Evolutionary conservation across 495 filamentous ascomycete species (phyloP).

Genomic region (Hypoxylon fuscum): DNA sequence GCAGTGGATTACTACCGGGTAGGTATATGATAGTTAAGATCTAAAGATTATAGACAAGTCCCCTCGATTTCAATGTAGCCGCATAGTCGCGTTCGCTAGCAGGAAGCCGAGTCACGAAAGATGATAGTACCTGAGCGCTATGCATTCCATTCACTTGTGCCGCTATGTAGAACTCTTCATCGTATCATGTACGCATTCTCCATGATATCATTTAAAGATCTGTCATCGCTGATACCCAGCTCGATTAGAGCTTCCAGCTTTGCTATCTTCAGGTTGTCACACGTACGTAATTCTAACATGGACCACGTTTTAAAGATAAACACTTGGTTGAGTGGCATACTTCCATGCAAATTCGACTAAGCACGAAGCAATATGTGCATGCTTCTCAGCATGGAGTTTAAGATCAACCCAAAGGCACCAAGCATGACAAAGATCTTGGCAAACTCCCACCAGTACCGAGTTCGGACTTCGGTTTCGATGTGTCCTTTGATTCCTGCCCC

Average conservation of each 20-base stretch:
- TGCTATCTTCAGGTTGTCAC: background rate
- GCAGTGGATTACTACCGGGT: too few species aligned
- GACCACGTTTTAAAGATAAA: background rate
- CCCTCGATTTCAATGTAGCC: too few species aligned
- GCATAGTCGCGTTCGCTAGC: background rate
- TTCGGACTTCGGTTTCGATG: slow-evolving; percentile 60
- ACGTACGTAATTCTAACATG: background rate
- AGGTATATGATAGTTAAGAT: too few species aligned
- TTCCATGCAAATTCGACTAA: background rate
- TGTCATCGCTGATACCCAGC: slow-evolving; percentile 5
- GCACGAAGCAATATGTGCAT: slow-evolving; percentile 16
- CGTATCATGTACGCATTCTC: slow-evolving; percentile 11
- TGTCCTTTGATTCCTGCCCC: slow-evolving; percentile 46
- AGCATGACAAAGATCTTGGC: slow-evolving; percentile 59
- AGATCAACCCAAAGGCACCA: slow-evolving; percentile 47
- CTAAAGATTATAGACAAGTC: too few species aligned
- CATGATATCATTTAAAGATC: slow-evolving; percentile 28
- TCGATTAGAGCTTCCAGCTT: background rate
- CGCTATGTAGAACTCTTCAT: slow-evolving; percentile 22
- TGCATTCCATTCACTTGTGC: slow-evolving; percentile 7
- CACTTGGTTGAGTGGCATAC: background rate
- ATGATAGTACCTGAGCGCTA: too few species aligned
- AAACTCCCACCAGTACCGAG: slow-evolving; percentile 58
- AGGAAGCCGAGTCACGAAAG: background rate
- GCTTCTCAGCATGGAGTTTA: slow-evolving; percentile 43